A percentile compares a stretch with the other conserved stretches of the same genome.
Conservation (phyloP, 2,329 filamentous ascomycete genomes). For the Talaromyces sp. region DNA sequence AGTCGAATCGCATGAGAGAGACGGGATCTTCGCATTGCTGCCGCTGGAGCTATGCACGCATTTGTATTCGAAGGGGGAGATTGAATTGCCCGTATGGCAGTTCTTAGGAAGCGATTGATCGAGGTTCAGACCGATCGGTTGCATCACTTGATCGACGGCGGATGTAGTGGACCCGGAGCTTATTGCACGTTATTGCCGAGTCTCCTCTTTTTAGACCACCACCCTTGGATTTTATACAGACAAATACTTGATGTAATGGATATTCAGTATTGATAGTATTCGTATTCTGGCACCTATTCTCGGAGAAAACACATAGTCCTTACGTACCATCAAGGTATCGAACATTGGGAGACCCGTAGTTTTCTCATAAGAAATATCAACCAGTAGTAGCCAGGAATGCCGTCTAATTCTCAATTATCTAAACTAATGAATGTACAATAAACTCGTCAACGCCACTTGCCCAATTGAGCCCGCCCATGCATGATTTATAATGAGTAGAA, state of each 20-base stretch:
- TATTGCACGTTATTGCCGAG: neutral
- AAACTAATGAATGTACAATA: slow-evolving; percentile 5
- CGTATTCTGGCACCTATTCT: neutral
- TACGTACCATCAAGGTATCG: neutral
- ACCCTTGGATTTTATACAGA: neutral
- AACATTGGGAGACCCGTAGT: neutral
- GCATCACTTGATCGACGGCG: slow-evolving; percentile 4
- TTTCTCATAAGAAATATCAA: neutral
- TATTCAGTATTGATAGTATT: neutral
- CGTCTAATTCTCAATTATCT: neutral
- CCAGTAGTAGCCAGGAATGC: neutral
- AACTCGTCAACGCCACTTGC: slow-evolving; percentile 9
- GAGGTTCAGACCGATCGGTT: neutral
- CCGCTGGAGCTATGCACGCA: slow-evolving; percentile 10
- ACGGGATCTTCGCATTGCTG: slow-evolving; percentile 21
- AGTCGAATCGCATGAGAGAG: slow-evolving; percentile 24
- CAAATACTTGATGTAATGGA: neutral
- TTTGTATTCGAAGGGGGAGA: neutral
- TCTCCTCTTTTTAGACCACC: neutral
- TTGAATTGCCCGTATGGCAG: neutral
- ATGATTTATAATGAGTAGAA: slow-evolving; percentile 15
- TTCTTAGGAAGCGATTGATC: neutral
- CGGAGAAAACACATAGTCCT: neutral
- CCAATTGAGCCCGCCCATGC: slow-evolving; percentile 9
- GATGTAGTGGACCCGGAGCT: neutral